Evolutionary conservation across 768 basidiomycete genomes (phyloP).

Genomic region (Leccinum longicurvipes): DNA sequence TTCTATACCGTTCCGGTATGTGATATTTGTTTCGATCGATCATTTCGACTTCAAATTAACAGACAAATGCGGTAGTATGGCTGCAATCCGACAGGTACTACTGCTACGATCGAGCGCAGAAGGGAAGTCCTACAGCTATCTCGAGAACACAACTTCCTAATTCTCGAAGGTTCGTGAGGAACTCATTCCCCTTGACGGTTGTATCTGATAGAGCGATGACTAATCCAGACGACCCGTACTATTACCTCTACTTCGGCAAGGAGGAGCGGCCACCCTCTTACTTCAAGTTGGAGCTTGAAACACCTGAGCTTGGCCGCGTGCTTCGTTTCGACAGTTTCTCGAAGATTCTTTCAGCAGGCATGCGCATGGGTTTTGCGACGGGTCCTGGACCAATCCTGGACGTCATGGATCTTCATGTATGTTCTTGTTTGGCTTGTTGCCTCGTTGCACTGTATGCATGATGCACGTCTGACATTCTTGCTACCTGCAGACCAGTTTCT

Average conservation of each 20-base stretch:
- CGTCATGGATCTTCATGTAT: conserved; percentile 68
- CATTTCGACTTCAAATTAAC: background rate
- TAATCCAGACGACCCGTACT: conserved; percentile 72
- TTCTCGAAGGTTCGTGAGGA: conserved; percentile 67
- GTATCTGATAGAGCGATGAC: background rate
- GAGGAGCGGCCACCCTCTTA: conserved; percentile 68
- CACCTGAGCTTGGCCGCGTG: conserved; percentile 70
- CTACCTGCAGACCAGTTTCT: conserved; percentile 50
- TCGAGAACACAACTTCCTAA: conserved; percentile 69
- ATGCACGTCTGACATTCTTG: conserved; percentile 9
- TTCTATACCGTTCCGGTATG: conserved; percentile 79
- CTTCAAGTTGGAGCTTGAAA: conserved; percentile 72
- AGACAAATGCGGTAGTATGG: conserved; percentile 52
- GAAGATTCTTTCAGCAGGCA: conserved; percentile 75
- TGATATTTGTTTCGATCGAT: conserved; percentile 7
- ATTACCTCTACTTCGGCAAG: conserved; percentile 71
- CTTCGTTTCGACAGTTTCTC: conserved; percentile 88
- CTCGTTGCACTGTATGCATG: conserved; percentile 8
- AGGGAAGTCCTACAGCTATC: conserved; percentile 70
- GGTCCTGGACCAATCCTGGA: conserved; percentile 67
- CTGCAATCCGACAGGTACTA: conserved; percentile 84
- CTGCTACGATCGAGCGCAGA: conserved; percentile 65
- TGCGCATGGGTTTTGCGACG: conserved; percentile 78
- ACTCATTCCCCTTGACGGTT: background rate
- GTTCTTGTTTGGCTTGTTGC: conserved; percentile 26